Evolutionary conservation across 257 asterid species (phyloP).

Genomic region (Jacaranda copaia): DNA sequence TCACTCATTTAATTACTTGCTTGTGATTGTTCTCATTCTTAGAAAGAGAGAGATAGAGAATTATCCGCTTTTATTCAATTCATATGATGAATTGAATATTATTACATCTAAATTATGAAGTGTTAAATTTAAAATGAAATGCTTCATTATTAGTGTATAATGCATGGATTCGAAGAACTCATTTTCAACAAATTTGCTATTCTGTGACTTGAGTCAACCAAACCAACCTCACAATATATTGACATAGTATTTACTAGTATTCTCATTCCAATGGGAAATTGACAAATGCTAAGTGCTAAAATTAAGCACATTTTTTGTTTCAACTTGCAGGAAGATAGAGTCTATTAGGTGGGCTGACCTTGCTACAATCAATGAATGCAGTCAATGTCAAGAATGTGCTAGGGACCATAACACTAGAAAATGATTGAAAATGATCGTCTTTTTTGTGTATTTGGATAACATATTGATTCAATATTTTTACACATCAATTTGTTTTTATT

Average conservation of each 20-base stretch:
- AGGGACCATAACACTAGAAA: slow-evolving; percentile 28
- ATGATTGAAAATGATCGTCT: slow-evolving; percentile 33
- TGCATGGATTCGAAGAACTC: too few relatives aligned
- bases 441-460: slow-evolving; percentile 40
- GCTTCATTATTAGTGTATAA: too few relatives aligned
- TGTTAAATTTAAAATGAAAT: too few relatives aligned
- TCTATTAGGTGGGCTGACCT: not conserved
- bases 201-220: not conserved
- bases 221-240: not conserved
- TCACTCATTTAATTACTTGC: too few relatives aligned
- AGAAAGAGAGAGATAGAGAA: too few relatives aligned
- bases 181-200: not conserved
- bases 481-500: not conserved
- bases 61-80: too few relatives aligned
- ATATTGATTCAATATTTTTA: slow-evolving; percentile 13
- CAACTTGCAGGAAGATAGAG: not conserved
- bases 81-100: too few relatives aligned
- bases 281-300: not conserved
- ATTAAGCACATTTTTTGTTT: not conserved
- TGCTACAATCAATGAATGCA: slow-evolving; percentile 28
- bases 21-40: too few relatives aligned
- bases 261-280: not conserved
- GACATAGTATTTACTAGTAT: not conserved
- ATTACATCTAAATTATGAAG: too few relatives aligned
- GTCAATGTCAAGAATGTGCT: slow-evolving; percentile 42